These are phyloP conservation scores for Penicillium griseofulvum DNA, from an alignment of 2,329 filamentous ascomycete species.

Conservation along the genomic window DNA sequence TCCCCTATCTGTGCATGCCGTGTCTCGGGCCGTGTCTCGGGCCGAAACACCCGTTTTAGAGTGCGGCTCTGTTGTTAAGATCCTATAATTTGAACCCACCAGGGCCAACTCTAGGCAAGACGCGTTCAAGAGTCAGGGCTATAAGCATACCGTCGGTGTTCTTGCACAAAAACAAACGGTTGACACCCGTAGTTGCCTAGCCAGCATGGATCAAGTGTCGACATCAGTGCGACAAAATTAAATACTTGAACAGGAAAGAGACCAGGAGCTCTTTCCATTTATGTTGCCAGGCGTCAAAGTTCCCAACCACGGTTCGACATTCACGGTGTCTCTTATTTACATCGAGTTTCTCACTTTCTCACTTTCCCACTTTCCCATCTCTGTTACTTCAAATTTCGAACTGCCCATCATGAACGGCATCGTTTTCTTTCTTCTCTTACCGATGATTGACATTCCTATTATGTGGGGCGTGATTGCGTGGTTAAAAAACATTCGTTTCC, in stretches of 20 bases:
- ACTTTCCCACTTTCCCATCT: background rate
- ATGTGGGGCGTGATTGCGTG: background rate
- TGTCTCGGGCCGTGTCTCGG: too few species aligned
- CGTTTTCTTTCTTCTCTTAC: background rate
- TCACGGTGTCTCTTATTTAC: too few species aligned
- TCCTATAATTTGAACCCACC: too few species aligned
- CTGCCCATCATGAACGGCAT: background rate
- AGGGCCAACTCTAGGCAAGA: conserved; percentile 3
- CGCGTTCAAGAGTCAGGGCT: conserved; percentile 11
- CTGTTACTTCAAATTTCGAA: too few species aligned
- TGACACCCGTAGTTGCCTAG: conserved; percentile 11
- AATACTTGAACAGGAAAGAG: background rate
- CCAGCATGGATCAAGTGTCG: conserved; percentile 13
- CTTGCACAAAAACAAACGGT: conserved; percentile 7
- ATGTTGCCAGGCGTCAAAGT: background rate
- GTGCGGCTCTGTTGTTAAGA: too few species aligned
- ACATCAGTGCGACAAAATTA: conserved; percentile 16
- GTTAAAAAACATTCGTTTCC: background rate
- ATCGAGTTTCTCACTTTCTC: background rate
- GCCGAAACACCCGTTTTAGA: too few species aligned
- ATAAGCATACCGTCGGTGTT: conserved; percentile 3
- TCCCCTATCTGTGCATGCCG: too few species aligned
- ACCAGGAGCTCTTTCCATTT: background rate
- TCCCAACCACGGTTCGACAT: too few species aligned
- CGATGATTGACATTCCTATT: background rate